phyloP scores from a whole-genome alignment of 768 basidiomycete species.

The Podaxis sp. region DNA sequence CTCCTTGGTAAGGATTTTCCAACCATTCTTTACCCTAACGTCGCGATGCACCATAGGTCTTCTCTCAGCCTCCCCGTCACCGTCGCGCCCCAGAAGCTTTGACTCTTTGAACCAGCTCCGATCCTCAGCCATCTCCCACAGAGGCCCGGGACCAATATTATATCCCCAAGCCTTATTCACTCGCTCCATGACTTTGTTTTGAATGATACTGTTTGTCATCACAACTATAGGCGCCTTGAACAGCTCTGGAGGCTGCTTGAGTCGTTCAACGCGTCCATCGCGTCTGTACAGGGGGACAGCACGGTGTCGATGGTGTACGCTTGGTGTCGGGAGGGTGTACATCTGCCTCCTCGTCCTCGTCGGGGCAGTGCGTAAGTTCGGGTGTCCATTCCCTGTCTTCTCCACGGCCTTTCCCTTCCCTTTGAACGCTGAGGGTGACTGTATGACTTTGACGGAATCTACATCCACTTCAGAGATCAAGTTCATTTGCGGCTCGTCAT shows the following conservation, averaged over 20 bases:
- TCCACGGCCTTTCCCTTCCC: slow-evolving; percentile 25
- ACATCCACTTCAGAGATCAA: slow-evolving; percentile 15
- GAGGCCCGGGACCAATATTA: too few species aligned
- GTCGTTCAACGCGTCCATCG: slow-evolving; percentile 54
- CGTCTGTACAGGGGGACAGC: slow-evolving; percentile 56
- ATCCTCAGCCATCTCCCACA: too few species aligned
- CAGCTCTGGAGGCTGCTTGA: slow-evolving; percentile 42
- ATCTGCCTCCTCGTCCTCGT: slow-evolving; percentile 39
- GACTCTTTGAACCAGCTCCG: too few species aligned
- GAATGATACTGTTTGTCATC: too few species aligned
- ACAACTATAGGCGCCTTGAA: slow-evolving; percentile 28
- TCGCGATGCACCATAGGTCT: too few species aligned
- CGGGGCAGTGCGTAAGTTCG: slow-evolving; percentile 11
- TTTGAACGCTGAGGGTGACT: slow-evolving; percentile 20
- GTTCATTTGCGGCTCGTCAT: slow-evolving; percentile 18
- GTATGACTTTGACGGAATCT: slow-evolving; percentile 13
- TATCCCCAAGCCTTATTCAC: too few species aligned
- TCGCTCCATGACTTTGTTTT: too few species aligned
- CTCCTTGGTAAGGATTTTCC: too few species aligned
- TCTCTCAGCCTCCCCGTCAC: too few species aligned
- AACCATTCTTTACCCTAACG: too few species aligned
- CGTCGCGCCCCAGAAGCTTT: too few species aligned
- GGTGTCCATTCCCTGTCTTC: slow-evolving; percentile 12
- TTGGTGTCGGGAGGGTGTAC: slow-evolving; percentile 59
- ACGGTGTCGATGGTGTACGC: slow-evolving; percentile 69